Evolutionary conservation across 2,329 filamentous ascomycete species (phyloP).

Genomic region (Sporothrix globosa): DNA sequence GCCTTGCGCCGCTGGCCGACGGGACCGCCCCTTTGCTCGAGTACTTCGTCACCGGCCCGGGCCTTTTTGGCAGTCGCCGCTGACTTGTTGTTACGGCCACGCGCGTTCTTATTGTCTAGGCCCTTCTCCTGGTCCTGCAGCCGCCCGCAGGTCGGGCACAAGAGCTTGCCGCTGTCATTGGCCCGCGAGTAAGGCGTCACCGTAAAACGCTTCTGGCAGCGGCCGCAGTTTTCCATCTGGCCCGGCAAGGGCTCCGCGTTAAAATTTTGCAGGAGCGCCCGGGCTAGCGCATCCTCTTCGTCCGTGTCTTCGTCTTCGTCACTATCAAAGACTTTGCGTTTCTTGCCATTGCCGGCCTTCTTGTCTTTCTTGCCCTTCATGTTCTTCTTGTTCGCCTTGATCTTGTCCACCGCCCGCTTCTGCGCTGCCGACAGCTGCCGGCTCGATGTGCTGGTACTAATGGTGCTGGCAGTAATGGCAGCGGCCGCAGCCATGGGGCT

Average conservation of each 20-base stretch:
- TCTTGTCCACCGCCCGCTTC: conserved; percentile 60
- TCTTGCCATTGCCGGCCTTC: conserved; percentile 55
- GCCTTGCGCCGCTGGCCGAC: conserved; percentile 70
- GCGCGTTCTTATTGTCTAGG: conserved; percentile 51
- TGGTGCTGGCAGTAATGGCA: conserved; percentile 50
- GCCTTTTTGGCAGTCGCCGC: conserved; percentile 49
- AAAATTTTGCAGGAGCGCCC: conserved; percentile 52
- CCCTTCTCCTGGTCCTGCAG: conserved; percentile 68
- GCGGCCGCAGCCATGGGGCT: not conserved
- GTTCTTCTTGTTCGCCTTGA: conserved; percentile 61
- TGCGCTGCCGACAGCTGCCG: conserved; percentile 46
- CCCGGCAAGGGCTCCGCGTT: conserved; percentile 63
- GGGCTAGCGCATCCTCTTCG: conserved; percentile 55
- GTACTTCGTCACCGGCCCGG: conserved; percentile 51
- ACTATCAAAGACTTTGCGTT: conserved; percentile 40
- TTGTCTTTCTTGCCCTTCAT: conserved; percentile 48
- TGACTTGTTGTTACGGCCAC: conserved; percentile 41
- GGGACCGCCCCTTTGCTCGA: conserved; percentile 46
- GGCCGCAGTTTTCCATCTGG: conserved; percentile 85
- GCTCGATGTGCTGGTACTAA: conserved; percentile 35
- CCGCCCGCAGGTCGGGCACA: conserved; percentile 81
- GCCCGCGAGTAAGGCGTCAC: conserved; percentile 87
- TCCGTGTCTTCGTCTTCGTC: conserved; percentile 47
- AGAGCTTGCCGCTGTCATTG: conserved; percentile 73
- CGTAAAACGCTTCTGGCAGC: conserved; percentile 85